Conservation (phyloP, 2,329 filamentous ascomycete species). For the Talaromyces atroroseus region DNA sequence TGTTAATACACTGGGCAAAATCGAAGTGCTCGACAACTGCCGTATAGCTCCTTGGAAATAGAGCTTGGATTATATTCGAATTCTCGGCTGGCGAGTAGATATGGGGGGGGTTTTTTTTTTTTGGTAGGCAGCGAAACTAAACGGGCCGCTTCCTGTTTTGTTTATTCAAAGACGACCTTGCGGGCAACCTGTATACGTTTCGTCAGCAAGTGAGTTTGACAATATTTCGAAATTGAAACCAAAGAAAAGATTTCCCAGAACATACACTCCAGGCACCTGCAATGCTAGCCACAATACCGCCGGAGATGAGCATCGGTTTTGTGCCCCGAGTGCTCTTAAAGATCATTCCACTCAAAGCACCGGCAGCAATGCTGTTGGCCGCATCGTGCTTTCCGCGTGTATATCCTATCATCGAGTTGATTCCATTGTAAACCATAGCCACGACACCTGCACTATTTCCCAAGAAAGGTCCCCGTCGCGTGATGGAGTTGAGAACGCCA, state of each 20-base stretch:
- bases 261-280: conserved; percentile 89
- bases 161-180: conserved; percentile 46
- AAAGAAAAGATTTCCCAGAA: conserved; percentile 23
- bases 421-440: conserved; percentile 90
- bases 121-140: conserved; percentile 11
- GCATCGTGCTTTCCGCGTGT: conserved; percentile 81
- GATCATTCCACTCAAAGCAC: conserved; percentile 80
- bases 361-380: conserved; percentile 79
- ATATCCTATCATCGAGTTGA: conserved; percentile 79
- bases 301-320: conserved; percentile 90
- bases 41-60: not conserved
- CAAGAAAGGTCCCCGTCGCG: conserved; percentile 84
- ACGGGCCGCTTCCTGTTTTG: not conserved
- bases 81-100: conserved; percentile 8
- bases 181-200: conserved; percentile 41
- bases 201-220: conserved; percentile 5
- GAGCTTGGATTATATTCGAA: not conserved
- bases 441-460: conserved; percentile 95
- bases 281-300: conserved; percentile 77
- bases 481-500: conserved; percentile 90
- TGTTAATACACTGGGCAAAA: conserved; percentile 21
- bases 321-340: conserved; percentile 94
- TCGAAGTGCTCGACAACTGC: conserved; percentile 19
- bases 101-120: not conserved
- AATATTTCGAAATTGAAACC: conserved; percentile 9